Conservation (phyloP, 225 moss, liverwort and hornwort species). For the Marchantia polymorpha region DNA sequence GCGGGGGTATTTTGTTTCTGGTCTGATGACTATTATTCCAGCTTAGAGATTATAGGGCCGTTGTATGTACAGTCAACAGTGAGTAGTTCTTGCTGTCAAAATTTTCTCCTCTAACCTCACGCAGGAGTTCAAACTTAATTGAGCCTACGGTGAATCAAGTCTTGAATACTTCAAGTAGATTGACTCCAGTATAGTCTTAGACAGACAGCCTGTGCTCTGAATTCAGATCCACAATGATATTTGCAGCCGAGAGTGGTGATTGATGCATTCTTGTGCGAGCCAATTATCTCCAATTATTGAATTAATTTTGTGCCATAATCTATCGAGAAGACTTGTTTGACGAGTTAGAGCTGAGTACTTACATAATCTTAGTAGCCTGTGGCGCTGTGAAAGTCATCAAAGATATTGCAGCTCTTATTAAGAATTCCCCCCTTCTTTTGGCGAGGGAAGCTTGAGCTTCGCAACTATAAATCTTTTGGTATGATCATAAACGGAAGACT, state of each 20-base stretch:
- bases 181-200: constrained; percentile 16
- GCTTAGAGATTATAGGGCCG: constrained; percentile 14
- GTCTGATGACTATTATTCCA: constrained; percentile 13
- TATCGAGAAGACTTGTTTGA: constrained; percentile 19
- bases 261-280: constrained; percentile 15
- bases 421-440: not conserved
- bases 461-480: constrained; percentile 9
- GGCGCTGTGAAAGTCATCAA: constrained; percentile 9
- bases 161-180: constrained; percentile 8
- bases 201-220: constrained; percentile 17
- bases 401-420: constrained; percentile 14
- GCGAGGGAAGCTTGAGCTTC: constrained; percentile 15
- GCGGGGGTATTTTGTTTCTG: constrained; percentile 21
- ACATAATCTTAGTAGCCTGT: not conserved
- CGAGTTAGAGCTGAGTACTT: constrained; percentile 12
- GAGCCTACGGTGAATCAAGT: constrained; percentile 13
- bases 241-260: constrained; percentile 18
- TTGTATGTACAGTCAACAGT: constrained; percentile 20
- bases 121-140: constrained; percentile 20
- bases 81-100: constrained; percentile 20
- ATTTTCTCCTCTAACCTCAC: constrained; percentile 15
- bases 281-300: constrained; percentile 7
- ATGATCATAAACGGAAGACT: not conserved
- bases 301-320: constrained; percentile 17
- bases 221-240: constrained; percentile 12